phyloP scores from a whole-genome alignment of 805 yeast species.

The Lachancea waltii region DNA sequence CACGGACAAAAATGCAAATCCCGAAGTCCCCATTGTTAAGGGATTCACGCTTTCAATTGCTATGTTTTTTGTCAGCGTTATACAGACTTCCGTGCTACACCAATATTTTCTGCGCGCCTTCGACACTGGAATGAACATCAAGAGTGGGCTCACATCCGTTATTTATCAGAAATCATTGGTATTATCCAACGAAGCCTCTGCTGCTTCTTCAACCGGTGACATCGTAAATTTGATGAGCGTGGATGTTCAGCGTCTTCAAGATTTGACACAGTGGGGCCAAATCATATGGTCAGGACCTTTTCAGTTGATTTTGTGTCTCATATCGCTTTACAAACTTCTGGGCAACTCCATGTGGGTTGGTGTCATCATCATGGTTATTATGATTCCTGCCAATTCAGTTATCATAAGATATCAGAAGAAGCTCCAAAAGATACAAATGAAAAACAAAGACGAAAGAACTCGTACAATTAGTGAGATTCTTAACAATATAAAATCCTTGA shows the following conservation, averaged over 20 bases:
- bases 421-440: constrained; percentile 82
- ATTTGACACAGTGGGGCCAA: constrained; percentile 69
- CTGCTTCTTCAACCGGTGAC: constrained; percentile 77
- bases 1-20: constrained; percentile 33
- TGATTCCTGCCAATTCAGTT: constrained; percentile 73
- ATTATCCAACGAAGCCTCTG: constrained; percentile 65
- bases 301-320: constrained; percentile 70
- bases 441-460: constrained; percentile 84
- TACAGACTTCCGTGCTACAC: constrained; percentile 71
- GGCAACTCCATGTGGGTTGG: constrained; percentile 98
- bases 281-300: constrained; percentile 91
- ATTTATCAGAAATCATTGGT: constrained; percentile 63
- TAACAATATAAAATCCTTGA: constrained; percentile 86
- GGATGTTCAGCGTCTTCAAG: constrained; percentile 85
- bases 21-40: constrained; percentile 54
- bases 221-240: constrained; percentile 93
- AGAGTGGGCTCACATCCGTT: constrained; percentile 59
- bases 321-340: constrained; percentile 61
- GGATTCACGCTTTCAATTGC: constrained; percentile 71
- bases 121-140: constrained; percentile 71
- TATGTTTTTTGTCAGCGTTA: constrained; percentile 70
- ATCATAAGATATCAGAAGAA: constrained; percentile 62
- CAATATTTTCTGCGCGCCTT: constrained; percentile 73
- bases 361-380: constrained; percentile 64
- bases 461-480: constrained; percentile 81